These are phyloP conservation scores for Arthrocladium fulminans DNA, from an alignment of 2,329 filamentous ascomycete genomes.

Conservation along the genomic window DNA sequence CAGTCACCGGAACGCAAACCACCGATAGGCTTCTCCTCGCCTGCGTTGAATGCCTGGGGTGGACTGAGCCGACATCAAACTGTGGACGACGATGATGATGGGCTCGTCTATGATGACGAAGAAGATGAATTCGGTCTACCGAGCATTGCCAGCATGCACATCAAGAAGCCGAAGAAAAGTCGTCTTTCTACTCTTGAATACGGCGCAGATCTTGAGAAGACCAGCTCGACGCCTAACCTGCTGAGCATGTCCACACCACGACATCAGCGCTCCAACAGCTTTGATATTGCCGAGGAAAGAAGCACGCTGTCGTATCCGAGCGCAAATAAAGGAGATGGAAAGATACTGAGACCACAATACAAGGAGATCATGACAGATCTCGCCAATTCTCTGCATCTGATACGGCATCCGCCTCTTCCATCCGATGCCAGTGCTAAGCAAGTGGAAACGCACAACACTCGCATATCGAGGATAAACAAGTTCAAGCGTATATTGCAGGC, in stretches of 20 bases:
- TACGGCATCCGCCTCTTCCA: conserved; percentile 71
- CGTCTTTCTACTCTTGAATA: conserved; percentile 8
- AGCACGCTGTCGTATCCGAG: conserved; percentile 75
- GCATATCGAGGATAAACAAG: conserved; percentile 92
- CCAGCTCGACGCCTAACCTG: conserved; percentile 14
- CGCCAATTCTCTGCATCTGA: conserved; percentile 88
- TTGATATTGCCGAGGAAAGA: conserved; percentile 87
- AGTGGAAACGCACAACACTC: conserved; percentile 72
- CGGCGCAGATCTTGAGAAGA: conserved; percentile 8
- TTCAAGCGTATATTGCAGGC: conserved; percentile 94
- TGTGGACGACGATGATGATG: conserved; percentile 56
- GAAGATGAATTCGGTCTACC: conserved; percentile 94
- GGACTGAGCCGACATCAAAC: conserved; percentile 57
- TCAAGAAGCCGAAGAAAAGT: conserved; percentile 49
- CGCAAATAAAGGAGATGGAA: conserved; percentile 81
- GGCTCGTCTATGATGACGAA: conserved; percentile 72
- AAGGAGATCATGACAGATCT: conserved; percentile 87
- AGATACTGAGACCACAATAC: conserved; percentile 93
- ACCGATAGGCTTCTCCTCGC: conserved; percentile 44
- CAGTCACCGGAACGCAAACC: conserved; percentile 20
- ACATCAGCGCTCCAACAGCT: conserved; percentile 65
- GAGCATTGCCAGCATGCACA: conserved; percentile 83
- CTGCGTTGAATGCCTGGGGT: conserved; percentile 75
- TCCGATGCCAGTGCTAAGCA: conserved; percentile 71
- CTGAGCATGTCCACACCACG: conserved; percentile 12